These are phyloP conservation scores for Magnusiomyces magnusii DNA, from an alignment of 1,139 yeast species.

Conservation along the genomic window DNA sequence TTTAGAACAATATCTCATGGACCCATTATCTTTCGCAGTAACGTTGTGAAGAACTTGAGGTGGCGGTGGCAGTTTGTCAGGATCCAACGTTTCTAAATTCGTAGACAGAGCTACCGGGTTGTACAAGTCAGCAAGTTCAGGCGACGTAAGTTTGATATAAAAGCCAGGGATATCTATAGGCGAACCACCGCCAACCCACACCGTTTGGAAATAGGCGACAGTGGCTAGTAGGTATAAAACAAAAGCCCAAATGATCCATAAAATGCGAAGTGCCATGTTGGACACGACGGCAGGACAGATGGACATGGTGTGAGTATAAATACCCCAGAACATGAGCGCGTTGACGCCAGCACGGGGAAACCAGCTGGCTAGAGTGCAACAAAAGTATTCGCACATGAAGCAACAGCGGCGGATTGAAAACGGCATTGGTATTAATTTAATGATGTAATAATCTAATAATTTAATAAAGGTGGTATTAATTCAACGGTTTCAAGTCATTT, in stretches of 20 bases:
- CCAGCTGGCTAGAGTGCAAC: conserved; percentile 44
- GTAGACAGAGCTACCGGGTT: neutral
- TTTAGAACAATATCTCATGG: conserved; percentile 55
- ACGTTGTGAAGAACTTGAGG: conserved; percentile 32
- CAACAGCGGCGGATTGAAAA: neutral
- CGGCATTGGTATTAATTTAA: too few relatives aligned
- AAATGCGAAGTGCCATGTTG: neutral
- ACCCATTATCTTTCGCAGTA: conserved; percentile 40
- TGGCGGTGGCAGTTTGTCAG: conserved; percentile 26
- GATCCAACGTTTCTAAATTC: neutral
- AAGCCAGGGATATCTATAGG: conserved; percentile 33
- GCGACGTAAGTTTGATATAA: neutral
- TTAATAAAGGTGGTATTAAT: too few relatives aligned
- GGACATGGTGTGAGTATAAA: conserved; percentile 37
- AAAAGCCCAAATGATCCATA: conserved; percentile 25
- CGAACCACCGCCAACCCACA: conserved; percentile 47
- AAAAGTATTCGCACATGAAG: conserved; percentile 19
- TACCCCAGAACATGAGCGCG: conserved; percentile 50
- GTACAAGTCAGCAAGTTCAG: neutral
- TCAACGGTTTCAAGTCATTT: too few relatives aligned
- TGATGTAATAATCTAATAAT: too few relatives aligned
- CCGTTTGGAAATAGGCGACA: conserved; percentile 48
- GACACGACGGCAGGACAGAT: conserved; percentile 22
- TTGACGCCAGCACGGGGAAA: conserved; percentile 58
- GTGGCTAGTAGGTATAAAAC: conserved; percentile 25